Percentiles rank a stretch among this genome's conserved stretches.
Evolutionary conservation across 305 asterid species (phyloP).

Genomic region (Ajuga reptans): DNA sequence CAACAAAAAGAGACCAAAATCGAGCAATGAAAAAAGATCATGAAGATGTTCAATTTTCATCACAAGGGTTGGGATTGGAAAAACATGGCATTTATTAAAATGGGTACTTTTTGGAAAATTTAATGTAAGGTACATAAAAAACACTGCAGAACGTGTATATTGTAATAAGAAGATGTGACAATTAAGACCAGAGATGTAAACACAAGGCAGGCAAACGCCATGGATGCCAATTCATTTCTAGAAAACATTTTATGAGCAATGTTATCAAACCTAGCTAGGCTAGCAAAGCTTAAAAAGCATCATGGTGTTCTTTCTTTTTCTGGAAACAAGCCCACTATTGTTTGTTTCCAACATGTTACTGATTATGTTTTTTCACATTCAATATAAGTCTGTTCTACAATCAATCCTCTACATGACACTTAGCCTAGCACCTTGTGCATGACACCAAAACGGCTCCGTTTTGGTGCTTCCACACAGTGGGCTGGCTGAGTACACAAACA

Average conservation of each 20-base stretch:
- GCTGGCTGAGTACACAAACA: no score
- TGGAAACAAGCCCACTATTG: background rate
- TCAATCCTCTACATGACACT: no score
- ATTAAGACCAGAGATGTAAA: slow-evolving; percentile 21
- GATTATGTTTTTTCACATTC: background rate
- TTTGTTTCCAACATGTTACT: background rate
- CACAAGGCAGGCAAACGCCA: slow-evolving; percentile 15
- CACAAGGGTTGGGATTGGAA: background rate
- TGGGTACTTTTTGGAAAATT: background rate
- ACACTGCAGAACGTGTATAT: background rate
- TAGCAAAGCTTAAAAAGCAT: slow-evolving; percentile 7
- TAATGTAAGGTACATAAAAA: background rate
- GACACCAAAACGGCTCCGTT: no score
- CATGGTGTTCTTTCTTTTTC: slow-evolving; percentile 8
- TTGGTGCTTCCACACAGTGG: no score
- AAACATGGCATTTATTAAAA: background rate
- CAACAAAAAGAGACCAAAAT: no score
- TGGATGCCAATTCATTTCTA: slow-evolving; percentile 14
- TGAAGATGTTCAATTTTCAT: background rate
- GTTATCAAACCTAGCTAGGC: slow-evolving; percentile 1
- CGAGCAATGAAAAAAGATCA: no score
- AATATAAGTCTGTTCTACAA: background rate
- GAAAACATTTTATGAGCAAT: background rate
- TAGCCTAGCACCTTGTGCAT: no score
- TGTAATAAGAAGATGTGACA: background rate